Conservation (phyloP, 352 stramenopile genomes). For the Peronospora belbahrii region DNA sequence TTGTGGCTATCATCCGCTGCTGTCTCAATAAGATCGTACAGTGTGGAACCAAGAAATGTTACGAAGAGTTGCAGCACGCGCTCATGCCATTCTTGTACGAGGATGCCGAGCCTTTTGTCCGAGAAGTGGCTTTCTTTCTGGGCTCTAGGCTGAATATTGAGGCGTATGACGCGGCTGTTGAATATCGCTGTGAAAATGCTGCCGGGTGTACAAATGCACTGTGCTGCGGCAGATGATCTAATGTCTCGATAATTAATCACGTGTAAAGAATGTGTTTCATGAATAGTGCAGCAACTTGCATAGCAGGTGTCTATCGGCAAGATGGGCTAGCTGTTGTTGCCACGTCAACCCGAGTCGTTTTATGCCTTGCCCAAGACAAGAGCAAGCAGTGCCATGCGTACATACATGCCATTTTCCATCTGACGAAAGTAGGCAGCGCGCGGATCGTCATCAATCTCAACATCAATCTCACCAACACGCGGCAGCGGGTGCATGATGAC, state of each 20-base stretch:
- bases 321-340: constrained; percentile 3
- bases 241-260: neutral
- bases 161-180: constrained; percentile 55
- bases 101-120: constrained; percentile 47
- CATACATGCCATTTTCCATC: constrained; percentile 98
- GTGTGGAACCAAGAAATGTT: constrained; percentile 30
- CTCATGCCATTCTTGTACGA: constrained; percentile 61
- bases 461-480: constrained; percentile 94
- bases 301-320: neutral
- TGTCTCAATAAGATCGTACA: constrained; percentile 45
- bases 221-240: constrained; percentile 22
- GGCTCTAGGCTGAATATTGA: constrained; percentile 53
- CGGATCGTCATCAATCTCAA: constrained; percentile 94
- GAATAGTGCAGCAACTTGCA: constrained; percentile 7
- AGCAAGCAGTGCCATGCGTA: constrained; percentile 96
- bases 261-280: constrained; percentile 18
- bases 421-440: constrained; percentile 96
- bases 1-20: constrained; percentile 55
- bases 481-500: constrained; percentile 98
- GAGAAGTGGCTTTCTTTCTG: constrained; percentile 60
- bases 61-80: constrained; percentile 36
- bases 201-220: constrained; percentile 33
- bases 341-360: neutral
- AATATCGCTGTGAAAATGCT: constrained; percentile 51
- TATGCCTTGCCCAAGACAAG: constrained; percentile 86